Percentiles rank a stretch among this genome's conserved stretches.
phyloP scores from a whole-genome alignment of 2,329 filamentous ascomycete species.

The Cryphonectria naterciae region DNA sequence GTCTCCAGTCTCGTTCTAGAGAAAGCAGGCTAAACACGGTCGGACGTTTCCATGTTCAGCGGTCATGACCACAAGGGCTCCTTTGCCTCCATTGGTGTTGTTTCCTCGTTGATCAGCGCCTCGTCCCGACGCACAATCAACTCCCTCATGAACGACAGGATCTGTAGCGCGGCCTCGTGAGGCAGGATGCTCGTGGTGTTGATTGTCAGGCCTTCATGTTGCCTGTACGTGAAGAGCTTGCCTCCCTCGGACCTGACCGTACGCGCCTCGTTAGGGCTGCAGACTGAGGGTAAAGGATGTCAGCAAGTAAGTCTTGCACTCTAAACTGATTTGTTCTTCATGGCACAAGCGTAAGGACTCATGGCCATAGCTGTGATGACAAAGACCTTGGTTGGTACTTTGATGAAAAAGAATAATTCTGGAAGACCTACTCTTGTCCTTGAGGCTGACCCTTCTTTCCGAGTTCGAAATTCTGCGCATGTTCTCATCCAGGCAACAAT shows the following conservation, averaged over 20 bases:
- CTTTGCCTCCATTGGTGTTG: conserved; percentile 25
- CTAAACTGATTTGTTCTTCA: not conserved
- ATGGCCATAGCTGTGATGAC: not conserved
- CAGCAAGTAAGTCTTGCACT: not conserved
- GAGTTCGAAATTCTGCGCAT: conserved; percentile 32
- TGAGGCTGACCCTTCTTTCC: conserved; percentile 32
- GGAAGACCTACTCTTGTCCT: conserved; percentile 28
- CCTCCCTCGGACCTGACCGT: conserved; percentile 27
- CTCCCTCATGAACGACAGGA: conserved; percentile 35
- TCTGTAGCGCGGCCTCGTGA: conserved; percentile 36
- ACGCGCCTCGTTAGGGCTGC: conserved; percentile 29
- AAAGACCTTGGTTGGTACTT: not conserved
- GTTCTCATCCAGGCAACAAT: conserved; percentile 34
- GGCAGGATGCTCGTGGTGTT: conserved; percentile 33
- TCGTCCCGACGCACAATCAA: conserved; percentile 31
- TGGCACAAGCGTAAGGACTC: not conserved
- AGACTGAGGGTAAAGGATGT: conserved; percentile 15
- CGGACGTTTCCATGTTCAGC: not conserved
- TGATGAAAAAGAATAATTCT: not conserved
- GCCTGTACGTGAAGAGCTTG: conserved; percentile 25
- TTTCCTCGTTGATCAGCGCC: conserved; percentile 28
- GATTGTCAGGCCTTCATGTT: conserved; percentile 31
- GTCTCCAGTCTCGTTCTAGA: not conserved
- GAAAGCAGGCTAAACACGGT: not conserved
- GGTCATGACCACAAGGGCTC: conserved; percentile 27